Evolutionary conservation across 2,329 filamentous ascomycete genomes (phyloP), one percentile per base, ranked within the genome.

Genomic region (Fusarium luffae): DNA sequence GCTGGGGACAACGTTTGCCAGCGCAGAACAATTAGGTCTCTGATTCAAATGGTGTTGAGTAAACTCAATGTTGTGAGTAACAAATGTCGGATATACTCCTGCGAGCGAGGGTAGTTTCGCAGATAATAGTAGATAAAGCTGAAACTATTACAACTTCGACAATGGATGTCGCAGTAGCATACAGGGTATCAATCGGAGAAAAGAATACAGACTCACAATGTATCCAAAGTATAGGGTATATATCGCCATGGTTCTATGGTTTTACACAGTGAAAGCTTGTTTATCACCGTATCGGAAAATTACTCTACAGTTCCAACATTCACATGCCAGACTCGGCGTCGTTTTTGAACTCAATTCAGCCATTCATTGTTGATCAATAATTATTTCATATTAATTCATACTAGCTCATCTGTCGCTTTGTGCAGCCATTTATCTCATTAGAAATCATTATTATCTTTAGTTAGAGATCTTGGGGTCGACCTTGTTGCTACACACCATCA

Each of bases 401-500:
- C 48, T 34, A 23, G 46, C 60, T 63, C 67, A 51, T 51, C 55
- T 16, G 43, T 68, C 46, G 34, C 28, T 44, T 21, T 42, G 56
- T 56, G 64, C 52, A 27, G 59, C 30, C 57, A 46, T 69, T 40
- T 30, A 50, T 49, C 55, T 68, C 54, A 67, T 67, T 55, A 57
- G 42, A 55, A n/a, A 51, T 55, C 52, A 23, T 46, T n/a, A 23
- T 9, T 54, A 47, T 30, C 43, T 41, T 59, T 78, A 81, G 75
- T 81, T 79, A 65, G 79, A 81, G 63, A 74, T 70, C 75, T 81
- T 81, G 25, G 67, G 48, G 43, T 69, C 59, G 21, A 75, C 55
- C 69, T 74, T 75, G 48, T 42, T 66, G 18, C 72, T 75, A 19
- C 27, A 52, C 28, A 34, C 23, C 49, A 46, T 27, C 6, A n/a